Conservation (phyloP, 2,329 filamentous ascomycete genomes). For the Hypoxylon sp. region DNA sequence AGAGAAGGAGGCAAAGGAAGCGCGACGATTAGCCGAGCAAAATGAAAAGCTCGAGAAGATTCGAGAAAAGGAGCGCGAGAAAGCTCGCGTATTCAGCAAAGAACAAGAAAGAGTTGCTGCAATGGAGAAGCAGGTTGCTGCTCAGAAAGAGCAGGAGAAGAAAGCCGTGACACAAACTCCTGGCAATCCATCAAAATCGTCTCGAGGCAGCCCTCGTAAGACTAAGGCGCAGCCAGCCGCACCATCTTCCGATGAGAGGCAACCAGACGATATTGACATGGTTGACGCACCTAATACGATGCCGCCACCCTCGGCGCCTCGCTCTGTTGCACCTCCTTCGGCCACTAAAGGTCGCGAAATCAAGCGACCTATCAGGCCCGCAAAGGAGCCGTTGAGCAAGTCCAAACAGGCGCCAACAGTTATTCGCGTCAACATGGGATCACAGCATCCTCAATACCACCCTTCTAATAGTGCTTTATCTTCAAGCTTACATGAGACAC, state of each 20-base stretch:
- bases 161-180: constrained; percentile 54
- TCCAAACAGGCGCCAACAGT: constrained; percentile 78
- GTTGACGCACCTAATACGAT: constrained; percentile 67
- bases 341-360: constrained; percentile 66
- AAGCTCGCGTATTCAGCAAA: constrained; percentile 72
- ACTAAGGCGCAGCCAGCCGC: constrained; percentile 55
- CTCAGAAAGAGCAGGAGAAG: constrained; percentile 69
- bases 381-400: constrained; percentile 71
- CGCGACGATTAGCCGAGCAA: constrained; percentile 72
- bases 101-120: constrained; percentile 69
- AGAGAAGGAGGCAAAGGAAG: constrained; percentile 73
- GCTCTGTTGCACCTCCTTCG: constrained; percentile 65
- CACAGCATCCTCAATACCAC: constrained; percentile 72
- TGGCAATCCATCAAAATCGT: constrained; percentile 62
- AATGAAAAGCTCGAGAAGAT: constrained; percentile 76
- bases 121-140: constrained; percentile 68
- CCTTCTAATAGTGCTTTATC: constrained; percentile 71
- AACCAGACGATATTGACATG: constrained; percentile 68
- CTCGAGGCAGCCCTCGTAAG: constrained; percentile 69
- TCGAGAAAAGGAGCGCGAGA: constrained; percentile 78
- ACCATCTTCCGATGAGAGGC: constrained; percentile 54
- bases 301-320: constrained; percentile 73
- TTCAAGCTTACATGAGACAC: constrained; percentile 71
- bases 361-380: constrained; percentile 74
- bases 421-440: constrained; percentile 78